These are phyloP conservation scores for Sanghuangporus sanghuang DNA, from an alignment of 1,284 basidiomycete genomes.

Conservation along the genomic window DNA sequence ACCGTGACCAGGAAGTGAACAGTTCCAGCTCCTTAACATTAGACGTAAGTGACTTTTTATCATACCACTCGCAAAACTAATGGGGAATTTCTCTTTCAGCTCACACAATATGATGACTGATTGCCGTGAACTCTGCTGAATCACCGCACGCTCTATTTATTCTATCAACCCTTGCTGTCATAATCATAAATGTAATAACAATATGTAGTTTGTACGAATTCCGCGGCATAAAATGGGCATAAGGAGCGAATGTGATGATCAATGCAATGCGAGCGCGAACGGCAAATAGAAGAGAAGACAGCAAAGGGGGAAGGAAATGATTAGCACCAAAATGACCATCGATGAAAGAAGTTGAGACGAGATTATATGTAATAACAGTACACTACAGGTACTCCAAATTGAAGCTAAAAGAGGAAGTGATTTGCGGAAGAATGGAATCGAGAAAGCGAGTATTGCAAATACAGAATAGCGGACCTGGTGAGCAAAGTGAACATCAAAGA, in stretches of 20 bases:
- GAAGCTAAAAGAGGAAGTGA: not conserved
- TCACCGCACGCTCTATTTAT: not conserved
- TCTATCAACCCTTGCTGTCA: not conserved
- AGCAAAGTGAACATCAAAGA: not conserved
- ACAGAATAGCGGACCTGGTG: not conserved
- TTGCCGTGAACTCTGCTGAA: not conserved
- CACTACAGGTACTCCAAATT: constrained; percentile 4
- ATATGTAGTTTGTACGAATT: constrained; percentile 13
- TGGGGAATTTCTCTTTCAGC: constrained; percentile 24
- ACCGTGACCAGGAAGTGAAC: constrained; percentile 90
- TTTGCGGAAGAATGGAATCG: not conserved
- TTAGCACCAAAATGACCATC: not conserved
- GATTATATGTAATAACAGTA: not conserved
- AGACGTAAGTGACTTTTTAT: constrained; percentile 57
- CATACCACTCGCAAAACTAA: not conserved
- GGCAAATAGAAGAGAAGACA: not conserved
- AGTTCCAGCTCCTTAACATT: constrained; percentile 86
- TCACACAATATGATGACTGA: constrained; percentile 39
- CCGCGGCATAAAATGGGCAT: not conserved
- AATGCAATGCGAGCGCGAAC: not conserved
- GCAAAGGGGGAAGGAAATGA: not conserved
- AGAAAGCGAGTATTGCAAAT: not conserved
- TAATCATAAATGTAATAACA: constrained; percentile 12
- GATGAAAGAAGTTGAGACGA: not conserved
- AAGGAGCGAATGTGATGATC: not conserved